Conservation (phyloP, 371 early-diverging fungal species). For the Syncephalastrum sp. region DNA sequence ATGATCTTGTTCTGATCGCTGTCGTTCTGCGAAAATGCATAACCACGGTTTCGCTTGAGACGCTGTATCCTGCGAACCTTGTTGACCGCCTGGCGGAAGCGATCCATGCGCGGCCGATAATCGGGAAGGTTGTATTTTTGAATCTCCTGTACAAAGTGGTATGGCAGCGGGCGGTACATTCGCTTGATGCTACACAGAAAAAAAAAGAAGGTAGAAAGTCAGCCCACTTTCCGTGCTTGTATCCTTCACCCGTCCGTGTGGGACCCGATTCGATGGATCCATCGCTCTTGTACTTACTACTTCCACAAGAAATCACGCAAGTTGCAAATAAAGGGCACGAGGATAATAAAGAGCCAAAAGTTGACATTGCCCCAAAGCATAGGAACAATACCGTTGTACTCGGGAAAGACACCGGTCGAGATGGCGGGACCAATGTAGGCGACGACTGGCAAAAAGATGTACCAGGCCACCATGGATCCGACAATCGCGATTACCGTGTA, state of each 20-base stretch:
- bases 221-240: no score
- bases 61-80: slow-evolving; percentile 94
- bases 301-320: slow-evolving; percentile 91
- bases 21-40: slow-evolving; percentile 97
- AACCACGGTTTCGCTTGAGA: slow-evolving; percentile 88
- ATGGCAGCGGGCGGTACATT: slow-evolving; percentile 76
- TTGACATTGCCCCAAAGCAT: slow-evolving; percentile 73
- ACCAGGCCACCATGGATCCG: slow-evolving; percentile 88
- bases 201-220: slow-evolving; percentile 1
- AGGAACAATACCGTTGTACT: slow-evolving; percentile 79
- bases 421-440: slow-evolving; percentile 77
- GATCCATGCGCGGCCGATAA: slow-evolving; percentile 93
- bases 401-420: slow-evolving; percentile 60
- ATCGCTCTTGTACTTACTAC: slow-evolving; percentile 61
- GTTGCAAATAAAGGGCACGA: slow-evolving; percentile 82
- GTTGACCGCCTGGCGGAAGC: slow-evolving; percentile 95
- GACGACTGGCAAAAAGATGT: slow-evolving; percentile 85
- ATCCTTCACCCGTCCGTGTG: neutral
- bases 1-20: slow-evolving; percentile 91
- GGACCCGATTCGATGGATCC: no score
- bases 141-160: slow-evolving; percentile 97
- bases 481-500: slow-evolving; percentile 80
- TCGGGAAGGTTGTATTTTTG: slow-evolving; percentile 97
- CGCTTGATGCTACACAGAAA: slow-evolving; percentile 63
- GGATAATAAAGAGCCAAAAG: slow-evolving; percentile 86